Percentiles rank a stretch among this genome's conserved stretches.
Evolutionary conservation across 2,329 filamentous ascomycete species (phyloP).

Genomic region (Botryotinia calthae): DNA sequence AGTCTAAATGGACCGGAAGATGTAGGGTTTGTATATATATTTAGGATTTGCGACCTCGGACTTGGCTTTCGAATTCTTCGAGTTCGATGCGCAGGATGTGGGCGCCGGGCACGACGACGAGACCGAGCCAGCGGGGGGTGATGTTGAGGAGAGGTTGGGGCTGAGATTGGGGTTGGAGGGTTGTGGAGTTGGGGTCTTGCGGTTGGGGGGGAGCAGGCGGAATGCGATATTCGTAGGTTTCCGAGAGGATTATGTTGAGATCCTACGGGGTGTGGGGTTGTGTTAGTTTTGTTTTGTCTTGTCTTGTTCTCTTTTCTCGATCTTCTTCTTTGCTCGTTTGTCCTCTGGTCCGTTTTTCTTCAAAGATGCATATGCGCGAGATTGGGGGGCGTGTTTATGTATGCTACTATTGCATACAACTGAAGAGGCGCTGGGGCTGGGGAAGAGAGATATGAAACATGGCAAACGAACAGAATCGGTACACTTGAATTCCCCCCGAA

Average conservation of each 20-base stretch:
- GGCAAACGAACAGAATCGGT: constrained; percentile 72
- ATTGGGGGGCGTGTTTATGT: background rate
- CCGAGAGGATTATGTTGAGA: constrained; percentile 79
- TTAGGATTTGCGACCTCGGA: constrained; percentile 20
- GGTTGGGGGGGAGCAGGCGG: constrained; percentile 54
- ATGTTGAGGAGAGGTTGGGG: constrained; percentile 40
- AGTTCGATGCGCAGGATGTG: constrained; percentile 86
- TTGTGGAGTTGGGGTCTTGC: background rate
- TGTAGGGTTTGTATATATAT: background rate
- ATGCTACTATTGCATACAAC: background rate
- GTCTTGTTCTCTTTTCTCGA: no score
- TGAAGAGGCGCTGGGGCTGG: background rate
- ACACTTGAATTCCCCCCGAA: constrained; percentile 89
- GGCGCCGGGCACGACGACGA: constrained; percentile 84
- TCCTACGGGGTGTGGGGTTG: constrained; percentile 53
- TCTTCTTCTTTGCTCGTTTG: no score
- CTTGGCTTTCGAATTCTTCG: constrained; percentile 64
- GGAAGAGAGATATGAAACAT: background rate
- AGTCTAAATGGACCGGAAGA: background rate
- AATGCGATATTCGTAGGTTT: constrained; percentile 85
- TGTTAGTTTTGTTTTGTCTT: background rate
- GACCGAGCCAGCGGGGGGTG: constrained; percentile 80
- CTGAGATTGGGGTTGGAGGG: constrained; percentile 14
- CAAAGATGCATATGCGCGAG: background rate
- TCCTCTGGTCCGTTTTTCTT: background rate